Percentiles rank a stretch among this genome's conserved stretches.
Evolutionary conservation across 306 rosid species (phyloP).

Genomic region (Datisca glomerata): DNA sequence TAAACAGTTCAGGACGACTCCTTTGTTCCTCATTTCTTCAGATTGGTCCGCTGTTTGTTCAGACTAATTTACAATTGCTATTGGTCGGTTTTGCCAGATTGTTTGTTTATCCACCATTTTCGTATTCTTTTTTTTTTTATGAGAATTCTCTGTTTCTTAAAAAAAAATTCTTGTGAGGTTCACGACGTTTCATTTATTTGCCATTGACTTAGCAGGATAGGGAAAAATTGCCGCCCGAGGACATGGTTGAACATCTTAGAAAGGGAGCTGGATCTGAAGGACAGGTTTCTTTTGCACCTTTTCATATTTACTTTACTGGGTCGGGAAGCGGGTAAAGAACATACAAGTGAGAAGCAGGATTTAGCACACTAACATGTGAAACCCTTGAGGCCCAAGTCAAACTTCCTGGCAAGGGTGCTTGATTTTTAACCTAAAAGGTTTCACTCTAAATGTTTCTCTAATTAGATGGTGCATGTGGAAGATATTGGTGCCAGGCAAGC

Average conservation of each 20-base stretch:
- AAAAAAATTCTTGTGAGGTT: not conserved
- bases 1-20: too few relatives aligned
- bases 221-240: conserved; percentile 37
- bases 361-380: too few relatives aligned
- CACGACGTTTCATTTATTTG: not conserved
- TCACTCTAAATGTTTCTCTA: conserved; percentile 13
- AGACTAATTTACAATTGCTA: too few relatives aligned
- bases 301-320: conserved; percentile 3
- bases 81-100: too few relatives aligned
- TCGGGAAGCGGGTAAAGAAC: conserved; percentile 8
- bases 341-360: not conserved
- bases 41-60: too few relatives aligned
- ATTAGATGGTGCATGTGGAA: conserved; percentile 79
- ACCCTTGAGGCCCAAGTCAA: too few relatives aligned
- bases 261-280: conserved; percentile 58
- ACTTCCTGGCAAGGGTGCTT: too few relatives aligned
- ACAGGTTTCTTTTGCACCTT: conserved; percentile 38
- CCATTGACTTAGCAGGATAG: conserved; percentile 40
- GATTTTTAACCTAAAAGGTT: not conserved
- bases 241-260: conserved; percentile 84
- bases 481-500: conserved; percentile 60
- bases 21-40: too few relatives aligned
- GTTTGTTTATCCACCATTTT: too few relatives aligned
- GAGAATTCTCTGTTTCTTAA: too few relatives aligned
- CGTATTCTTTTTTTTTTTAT: too few relatives aligned